Conservation (phyloP, 208 protist genomes). For the Trypanosoma cruzi region DNA sequence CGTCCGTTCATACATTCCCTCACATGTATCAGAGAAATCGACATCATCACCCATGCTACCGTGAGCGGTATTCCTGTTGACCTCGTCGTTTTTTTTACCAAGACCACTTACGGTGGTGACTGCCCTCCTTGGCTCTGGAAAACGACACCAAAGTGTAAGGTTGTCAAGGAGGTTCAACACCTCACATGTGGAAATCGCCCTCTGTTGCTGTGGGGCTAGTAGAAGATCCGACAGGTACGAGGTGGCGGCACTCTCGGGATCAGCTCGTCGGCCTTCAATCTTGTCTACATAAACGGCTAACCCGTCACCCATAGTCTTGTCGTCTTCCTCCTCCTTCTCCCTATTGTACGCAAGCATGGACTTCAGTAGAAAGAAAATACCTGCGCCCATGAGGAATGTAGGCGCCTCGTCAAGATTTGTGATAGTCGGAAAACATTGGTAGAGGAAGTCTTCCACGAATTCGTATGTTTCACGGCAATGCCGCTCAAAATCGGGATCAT, state of each 20-base stretch:
- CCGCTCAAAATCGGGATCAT: slow-evolving; percentile 76
- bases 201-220: slow-evolving; percentile 7
- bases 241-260: too few species aligned
- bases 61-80: neutral
- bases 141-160: slow-evolving; percentile 3
- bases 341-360: slow-evolving; percentile 43
- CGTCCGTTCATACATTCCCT: neutral
- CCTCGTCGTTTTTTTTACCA: neutral
- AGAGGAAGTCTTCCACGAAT: slow-evolving; percentile 90
- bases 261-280: neutral
- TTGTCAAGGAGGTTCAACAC: slow-evolving; percentile 21
- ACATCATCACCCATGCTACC: neutral
- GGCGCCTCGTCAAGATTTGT: slow-evolving; percentile 65
- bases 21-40: neutral
- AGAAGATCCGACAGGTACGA: neutral
- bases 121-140: neutral
- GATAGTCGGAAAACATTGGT: slow-evolving; percentile 88
- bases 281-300: neutral
- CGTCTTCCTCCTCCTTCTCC: slow-evolving; percentile 2
- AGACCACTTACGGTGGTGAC: slow-evolving; percentile 2
- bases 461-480: slow-evolving; percentile 82
- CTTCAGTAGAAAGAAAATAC: slow-evolving; percentile 79
- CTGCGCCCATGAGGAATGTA: slow-evolving; percentile 75
- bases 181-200: slow-evolving; percentile 14
- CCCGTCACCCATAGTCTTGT: neutral